These are phyloP conservation scores for Chaetomium tenue DNA, from an alignment of 495 filamentous ascomycete species.

Conservation along the genomic window DNA sequence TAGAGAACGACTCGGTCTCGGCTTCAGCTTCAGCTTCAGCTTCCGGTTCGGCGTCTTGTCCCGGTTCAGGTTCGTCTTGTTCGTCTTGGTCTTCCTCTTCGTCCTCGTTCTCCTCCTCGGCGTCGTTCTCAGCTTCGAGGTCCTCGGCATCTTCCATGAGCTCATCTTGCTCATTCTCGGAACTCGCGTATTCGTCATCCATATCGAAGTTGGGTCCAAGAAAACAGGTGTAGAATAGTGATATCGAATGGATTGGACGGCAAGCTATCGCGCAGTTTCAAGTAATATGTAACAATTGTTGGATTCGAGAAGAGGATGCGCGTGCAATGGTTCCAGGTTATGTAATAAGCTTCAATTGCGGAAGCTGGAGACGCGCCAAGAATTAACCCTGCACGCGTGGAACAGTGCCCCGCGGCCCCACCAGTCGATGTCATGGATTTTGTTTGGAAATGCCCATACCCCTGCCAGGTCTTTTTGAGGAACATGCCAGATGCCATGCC, in stretches of 20 bases:
- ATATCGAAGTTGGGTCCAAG: constrained; percentile 15
- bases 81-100: constrained; percentile 60
- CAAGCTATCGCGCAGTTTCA: neutral
- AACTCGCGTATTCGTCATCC: constrained; percentile 50
- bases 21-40: constrained; percentile 27
- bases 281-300: neutral
- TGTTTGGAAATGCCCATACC: too few relatives aligned
- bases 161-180: constrained; percentile 64
- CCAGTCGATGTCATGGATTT: neutral
- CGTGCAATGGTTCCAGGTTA: neutral
- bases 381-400: neutral
- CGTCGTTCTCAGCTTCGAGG: constrained; percentile 58
- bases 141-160: constrained; percentile 63
- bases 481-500: too few relatives aligned
- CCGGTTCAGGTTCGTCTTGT: constrained; percentile 43
- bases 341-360: neutral
- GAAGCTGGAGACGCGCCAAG: neutral
- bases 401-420: neutral
- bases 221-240: neutral
- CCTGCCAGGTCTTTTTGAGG: too few relatives aligned
- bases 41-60: constrained; percentile 28
- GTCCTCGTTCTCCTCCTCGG: constrained; percentile 56
- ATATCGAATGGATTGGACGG: neutral
- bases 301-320: neutral
- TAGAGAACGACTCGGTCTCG: constrained; percentile 49